These are phyloP conservation scores for Tagetes erecta DNA, from an alignment of 129 eudicot species.

Conservation along the genomic window DNA sequence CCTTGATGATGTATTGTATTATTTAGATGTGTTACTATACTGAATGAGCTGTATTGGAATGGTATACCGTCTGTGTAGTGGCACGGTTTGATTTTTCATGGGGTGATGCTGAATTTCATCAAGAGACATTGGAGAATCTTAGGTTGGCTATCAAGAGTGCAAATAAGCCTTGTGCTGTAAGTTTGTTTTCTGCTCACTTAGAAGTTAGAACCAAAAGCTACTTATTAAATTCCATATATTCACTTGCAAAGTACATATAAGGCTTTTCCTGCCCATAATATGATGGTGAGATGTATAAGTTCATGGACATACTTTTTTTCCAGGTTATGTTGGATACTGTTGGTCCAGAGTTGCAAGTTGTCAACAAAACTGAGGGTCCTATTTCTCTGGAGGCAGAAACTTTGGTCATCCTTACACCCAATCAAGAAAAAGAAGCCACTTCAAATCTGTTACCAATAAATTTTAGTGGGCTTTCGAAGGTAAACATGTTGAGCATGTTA, in stretches of 20 bases:
- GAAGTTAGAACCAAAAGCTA: not conserved
- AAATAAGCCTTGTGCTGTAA: slow-evolving; percentile 76
- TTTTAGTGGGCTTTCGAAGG: slow-evolving; percentile 71
- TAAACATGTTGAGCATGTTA: slow-evolving; percentile 19
- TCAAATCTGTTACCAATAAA: slow-evolving; percentile 72
- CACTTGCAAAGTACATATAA: not conserved
- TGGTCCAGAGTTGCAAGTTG: slow-evolving; percentile 85
- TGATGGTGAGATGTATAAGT: slow-evolving; percentile 3
- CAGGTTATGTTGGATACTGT: slow-evolving; percentile 87
- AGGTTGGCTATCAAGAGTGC: slow-evolving; percentile 68
- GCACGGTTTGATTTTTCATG: slow-evolving; percentile 90
- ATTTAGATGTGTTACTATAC: not conserved
- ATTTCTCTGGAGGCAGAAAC: slow-evolving; percentile 64
- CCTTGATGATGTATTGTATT: not conserved
- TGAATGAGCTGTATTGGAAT: slow-evolving; percentile 10
- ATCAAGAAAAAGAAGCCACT: slow-evolving; percentile 71
- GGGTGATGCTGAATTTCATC: slow-evolving; percentile 76
- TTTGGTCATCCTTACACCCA: slow-evolving; percentile 58
- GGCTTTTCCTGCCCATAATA: not conserved
- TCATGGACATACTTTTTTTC: slow-evolving; percentile 12
- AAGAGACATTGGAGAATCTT: slow-evolving; percentile 73
- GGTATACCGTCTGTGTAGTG: slow-evolving; percentile 43
- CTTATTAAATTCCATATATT: not conserved
- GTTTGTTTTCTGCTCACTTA: slow-evolving; percentile 25
- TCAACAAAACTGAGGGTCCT: slow-evolving; percentile 65